A percentile compares a stretch with the other conserved stretches of the same genome.
Conservation (phyloP, 1,284 basidiomycete species). For the Moesziomyces parantarcticus region DNA sequence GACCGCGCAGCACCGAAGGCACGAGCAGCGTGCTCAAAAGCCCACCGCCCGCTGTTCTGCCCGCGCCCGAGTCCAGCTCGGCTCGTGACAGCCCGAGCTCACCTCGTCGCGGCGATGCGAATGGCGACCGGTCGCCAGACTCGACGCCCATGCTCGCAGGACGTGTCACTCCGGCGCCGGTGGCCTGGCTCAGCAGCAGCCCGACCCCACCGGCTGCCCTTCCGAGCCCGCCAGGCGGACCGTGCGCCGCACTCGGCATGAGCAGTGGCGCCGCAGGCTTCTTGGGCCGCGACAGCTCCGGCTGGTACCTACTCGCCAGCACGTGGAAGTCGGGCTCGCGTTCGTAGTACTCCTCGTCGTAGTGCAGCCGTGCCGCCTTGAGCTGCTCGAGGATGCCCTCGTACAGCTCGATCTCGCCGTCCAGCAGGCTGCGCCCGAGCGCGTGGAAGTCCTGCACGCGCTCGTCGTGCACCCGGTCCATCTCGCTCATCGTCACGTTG, state of each 20-base stretch:
- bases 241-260: slow-evolving; percentile 36
- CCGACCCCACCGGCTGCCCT: slow-evolving; percentile 5
- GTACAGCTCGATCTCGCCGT: slow-evolving; percentile 54
- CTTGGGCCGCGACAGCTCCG: slow-evolving; percentile 25
- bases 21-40: slow-evolving; percentile 1
- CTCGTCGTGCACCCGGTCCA: slow-evolving; percentile 72
- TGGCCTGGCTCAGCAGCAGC: slow-evolving; percentile 16
- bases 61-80: background rate
- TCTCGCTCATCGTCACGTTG: slow-evolving; percentile 86
- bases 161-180: slow-evolving; percentile 14
- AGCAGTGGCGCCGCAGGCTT: slow-evolving; percentile 17
- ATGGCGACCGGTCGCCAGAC: background rate
- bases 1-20: background rate
- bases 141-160: slow-evolving; percentile 16
- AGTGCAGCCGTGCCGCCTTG: slow-evolving; percentile 31
- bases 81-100: background rate
- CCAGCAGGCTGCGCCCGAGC: slow-evolving; percentile 40
- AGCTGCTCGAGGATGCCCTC: slow-evolving; percentile 40
- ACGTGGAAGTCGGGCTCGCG: slow-evolving; percentile 24
- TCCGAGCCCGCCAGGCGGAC: slow-evolving; percentile 12
- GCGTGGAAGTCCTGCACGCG: slow-evolving; percentile 55
- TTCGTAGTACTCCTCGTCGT: slow-evolving; percentile 41
- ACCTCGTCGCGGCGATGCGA: background rate
- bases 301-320: slow-evolving; percentile 20
- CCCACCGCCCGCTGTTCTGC: background rate